Base-by-base conservation (phyloP, 352 stramenopile species). In the Phytopythium montanum region DNA sequence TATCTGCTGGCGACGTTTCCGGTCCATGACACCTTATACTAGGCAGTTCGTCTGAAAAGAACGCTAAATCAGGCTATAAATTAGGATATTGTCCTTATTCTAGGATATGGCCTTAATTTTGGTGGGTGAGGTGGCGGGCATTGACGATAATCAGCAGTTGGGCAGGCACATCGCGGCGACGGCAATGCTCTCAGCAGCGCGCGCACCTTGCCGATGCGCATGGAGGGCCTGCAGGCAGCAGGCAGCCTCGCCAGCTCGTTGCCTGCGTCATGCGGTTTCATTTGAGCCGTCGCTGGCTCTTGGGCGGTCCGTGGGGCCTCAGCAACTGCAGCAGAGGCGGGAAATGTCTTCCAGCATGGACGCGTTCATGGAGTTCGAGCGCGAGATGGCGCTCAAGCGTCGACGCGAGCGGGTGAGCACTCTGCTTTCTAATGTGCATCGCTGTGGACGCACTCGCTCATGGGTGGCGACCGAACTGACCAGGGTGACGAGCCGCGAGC, bases 361-460 rank as follows among this genome's bases (percentile, higher is more conserved):
- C 54, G 84, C 80, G 8, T 95, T 95, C 70, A 79, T 93, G 67
- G 83, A 92, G 48, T 93, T 95, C 54, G 86, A 95, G 64, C 79
- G 84, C 59, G 81, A 92, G 54, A 86, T 92, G 71, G 81, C 82
- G 41, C 66, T 74, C 56, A 94, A 92, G 61, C 78, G 79, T 25
- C 68, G 62, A 57, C 69, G 75, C 25, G 63, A 67, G 14, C 62
- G 76, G 48, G 73, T 81, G 46, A 25, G 61, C 23, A 13, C 2
- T 13, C 13, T 18, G 26, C 10, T 19, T 34, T n/a, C 13, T 25
- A 10, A 38, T 38, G 10, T 1, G 33, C 33, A 12, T 14, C 14
- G 6, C 33, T n/a, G 7, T 7, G 31, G 2, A 45, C n/a, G 29
- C 21, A 14, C 9, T 29, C 7, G 48, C 7, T 56, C 25, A 28